Evolutionary conservation across 495 filamentous ascomycete genomes (phyloP).

Genomic region (Sphaerosporella brunnea): DNA sequence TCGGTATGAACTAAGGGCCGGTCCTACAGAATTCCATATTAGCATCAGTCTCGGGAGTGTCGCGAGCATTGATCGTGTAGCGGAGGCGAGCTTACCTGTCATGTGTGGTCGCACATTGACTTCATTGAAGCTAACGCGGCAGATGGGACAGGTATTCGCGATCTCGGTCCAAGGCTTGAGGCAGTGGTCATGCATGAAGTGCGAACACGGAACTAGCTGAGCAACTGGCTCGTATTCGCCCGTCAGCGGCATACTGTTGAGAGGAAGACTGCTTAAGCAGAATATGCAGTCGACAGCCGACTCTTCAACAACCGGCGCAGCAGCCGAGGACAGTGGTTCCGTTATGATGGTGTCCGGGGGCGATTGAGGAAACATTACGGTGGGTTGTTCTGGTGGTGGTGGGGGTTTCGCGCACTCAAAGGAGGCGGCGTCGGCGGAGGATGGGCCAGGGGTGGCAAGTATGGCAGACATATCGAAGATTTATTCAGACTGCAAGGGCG

Average conservation of each 20-base stretch:
- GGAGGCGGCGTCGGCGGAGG: not conserved
- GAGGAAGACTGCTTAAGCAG: slow-evolving; percentile 18
- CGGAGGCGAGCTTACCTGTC: slow-evolving; percentile 8
- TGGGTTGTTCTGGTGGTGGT: slow-evolving; percentile 52
- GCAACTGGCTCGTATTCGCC: slow-evolving; percentile 19
- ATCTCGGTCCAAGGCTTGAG: slow-evolving; percentile 83
- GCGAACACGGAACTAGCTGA: slow-evolving; percentile 45
- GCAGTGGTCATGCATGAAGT: slow-evolving; percentile 81
- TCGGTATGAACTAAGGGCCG: not conserved
- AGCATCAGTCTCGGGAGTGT: not conserved
- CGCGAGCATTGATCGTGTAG: not conserved
- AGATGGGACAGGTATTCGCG: slow-evolving; percentile 96
- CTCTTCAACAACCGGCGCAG: not conserved
- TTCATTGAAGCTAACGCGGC: slow-evolving; percentile 71
- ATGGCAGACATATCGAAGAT: not conserved
- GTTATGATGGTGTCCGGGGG: not conserved
- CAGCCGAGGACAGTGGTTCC: too few relatives aligned
- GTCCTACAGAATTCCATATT: not conserved
- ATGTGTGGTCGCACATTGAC: slow-evolving; percentile 39
- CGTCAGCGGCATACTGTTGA: slow-evolving; percentile 7
- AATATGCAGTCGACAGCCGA: slow-evolving; percentile 14
- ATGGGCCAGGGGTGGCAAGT: not conserved
- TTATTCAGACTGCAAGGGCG: not conserved
- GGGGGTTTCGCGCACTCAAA: not conserved
- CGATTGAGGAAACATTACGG: slow-evolving; percentile 31